phyloP scores from a whole-genome alignment of 352 stramenopile species.

The Globisporangium nunn region DNA sequence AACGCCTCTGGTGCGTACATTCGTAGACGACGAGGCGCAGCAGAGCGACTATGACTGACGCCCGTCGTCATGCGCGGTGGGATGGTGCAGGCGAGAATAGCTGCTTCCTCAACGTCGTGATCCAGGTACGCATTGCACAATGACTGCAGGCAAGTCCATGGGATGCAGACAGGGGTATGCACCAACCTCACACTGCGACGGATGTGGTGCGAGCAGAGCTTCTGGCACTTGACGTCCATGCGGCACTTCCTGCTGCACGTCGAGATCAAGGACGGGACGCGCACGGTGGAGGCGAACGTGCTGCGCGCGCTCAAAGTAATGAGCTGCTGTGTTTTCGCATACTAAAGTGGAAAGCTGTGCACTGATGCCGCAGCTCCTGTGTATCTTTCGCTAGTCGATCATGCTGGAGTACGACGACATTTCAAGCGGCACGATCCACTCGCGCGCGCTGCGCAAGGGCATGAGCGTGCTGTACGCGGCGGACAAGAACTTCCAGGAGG shows the following conservation, averaged over 20 bases:
- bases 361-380: background rate
- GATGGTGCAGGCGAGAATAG: slow-evolving; percentile 70
- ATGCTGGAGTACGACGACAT: slow-evolving; percentile 84
- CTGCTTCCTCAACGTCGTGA: slow-evolving; percentile 88
- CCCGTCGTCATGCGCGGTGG: background rate
- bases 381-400: slow-evolving; percentile 28
- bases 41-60: too few relatives aligned
- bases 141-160: background rate
- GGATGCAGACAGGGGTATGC: too few relatives aligned
- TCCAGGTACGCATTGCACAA: slow-evolving; percentile 24
- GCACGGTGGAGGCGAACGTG: slow-evolving; percentile 67
- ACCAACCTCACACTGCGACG: background rate
- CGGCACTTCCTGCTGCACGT: slow-evolving; percentile 79
- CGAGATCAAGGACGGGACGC: slow-evolving; percentile 75
- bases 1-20: slow-evolving; percentile 37
- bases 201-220: slow-evolving; percentile 36
- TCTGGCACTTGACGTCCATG: slow-evolving; percentile 87
- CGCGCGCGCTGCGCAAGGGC: slow-evolving; percentile 67
- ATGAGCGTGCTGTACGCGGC: slow-evolving; percentile 79
- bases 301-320: slow-evolving; percentile 53
- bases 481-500: slow-evolving; percentile 83
- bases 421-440: slow-evolving; percentile 70
- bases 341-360: too few relatives aligned
- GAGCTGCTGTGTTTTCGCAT: background rate
- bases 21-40: background rate